Evolutionary conservation across 1,284 basidiomycete species (phyloP).

Genomic region (Marasmius fiardii): DNA sequence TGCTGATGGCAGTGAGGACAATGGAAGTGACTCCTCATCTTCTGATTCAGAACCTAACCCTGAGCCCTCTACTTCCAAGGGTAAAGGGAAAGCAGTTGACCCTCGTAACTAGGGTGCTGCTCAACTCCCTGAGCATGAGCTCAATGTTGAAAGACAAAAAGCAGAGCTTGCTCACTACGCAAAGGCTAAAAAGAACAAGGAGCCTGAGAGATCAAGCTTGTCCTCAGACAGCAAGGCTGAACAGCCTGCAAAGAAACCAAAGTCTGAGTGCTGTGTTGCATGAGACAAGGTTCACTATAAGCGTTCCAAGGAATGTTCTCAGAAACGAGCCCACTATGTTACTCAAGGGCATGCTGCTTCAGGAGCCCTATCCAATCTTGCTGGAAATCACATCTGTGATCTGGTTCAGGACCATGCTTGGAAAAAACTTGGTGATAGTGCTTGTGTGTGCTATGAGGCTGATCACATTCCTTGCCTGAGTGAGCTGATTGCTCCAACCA

Average conservation of each 20-base stretch:
- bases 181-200: neutral
- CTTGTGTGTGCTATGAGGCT: neutral
- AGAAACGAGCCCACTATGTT: neutral
- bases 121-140: constrained; percentile 11
- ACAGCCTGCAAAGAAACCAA: neutral
- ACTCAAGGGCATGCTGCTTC: constrained; percentile 1
- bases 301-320: neutral
- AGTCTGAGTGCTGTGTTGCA: neutral
- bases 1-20: neutral
- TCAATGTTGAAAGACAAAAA: constrained; percentile 16
- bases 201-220: neutral
- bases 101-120: constrained; percentile 23
- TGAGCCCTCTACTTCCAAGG: constrained; percentile 2
- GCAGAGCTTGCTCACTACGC: constrained; percentile 12
- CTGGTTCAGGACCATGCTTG: constrained; percentile 4
- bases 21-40: neutral
- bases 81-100: constrained; percentile 22
- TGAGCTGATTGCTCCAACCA: constrained; percentile 7
- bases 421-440: neutral
- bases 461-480: neutral
- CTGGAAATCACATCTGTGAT: constrained; percentile 3
- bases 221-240: neutral
- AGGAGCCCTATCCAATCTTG: constrained; percentile 5
- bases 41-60: neutral
- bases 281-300: neutral